Base-by-base conservation (phyloP, 2,329 filamentous ascomycete species). In the Xylariaceae sp. region DNA sequence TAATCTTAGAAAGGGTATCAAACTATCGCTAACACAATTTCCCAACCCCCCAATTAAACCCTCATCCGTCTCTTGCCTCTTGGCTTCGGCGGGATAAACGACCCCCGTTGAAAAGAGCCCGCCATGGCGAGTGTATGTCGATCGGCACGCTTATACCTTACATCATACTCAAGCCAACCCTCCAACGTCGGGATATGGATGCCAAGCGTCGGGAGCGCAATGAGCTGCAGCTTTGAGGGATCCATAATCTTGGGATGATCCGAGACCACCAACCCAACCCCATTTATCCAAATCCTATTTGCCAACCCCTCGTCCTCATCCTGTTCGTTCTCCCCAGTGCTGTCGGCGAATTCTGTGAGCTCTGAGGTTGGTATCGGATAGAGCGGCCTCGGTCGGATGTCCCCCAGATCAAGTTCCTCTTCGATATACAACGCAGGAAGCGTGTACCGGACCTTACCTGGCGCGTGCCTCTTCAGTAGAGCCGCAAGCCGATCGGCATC, bases 391-490 rank as follows among this genome's bases (percentile, higher is more conserved):
- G 60, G 54, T 7, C 17, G 18, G 5, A 53, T 22, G 17, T 60
- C 40, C 4, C 53, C 28, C 1, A 65, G 49, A 42, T 65, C 59
- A 9, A 72, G 53, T 41, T 79, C 68, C 2, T 63, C 61, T 19
- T 72, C 67, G 7, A 71, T 68, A 61, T 83, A 84, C 7, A 84
- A 63, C 1, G 75, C 81, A 0, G 81, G 81, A 2, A 84, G 65
- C 0, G 80, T 79, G 54, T 74, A 83, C 12, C 81, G 71, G 13
- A 77, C 72, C 63, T 83, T 84, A 0, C 75, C 78, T 0, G 80
- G 79, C 0, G 81, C 80, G 48, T 78, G 72, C 6, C 70, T 64
- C 53, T 74, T 76, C 16, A 84, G 72, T 9, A 76, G 50, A 2
- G 65, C 66, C 31, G 73, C 70, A 1, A 83, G 67, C 51, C 42